Evolutionary conservation across 257 asterid genomes (phyloP), one percentile per base, ranked within the genome.

Genomic region (Avicennia marina): DNA sequence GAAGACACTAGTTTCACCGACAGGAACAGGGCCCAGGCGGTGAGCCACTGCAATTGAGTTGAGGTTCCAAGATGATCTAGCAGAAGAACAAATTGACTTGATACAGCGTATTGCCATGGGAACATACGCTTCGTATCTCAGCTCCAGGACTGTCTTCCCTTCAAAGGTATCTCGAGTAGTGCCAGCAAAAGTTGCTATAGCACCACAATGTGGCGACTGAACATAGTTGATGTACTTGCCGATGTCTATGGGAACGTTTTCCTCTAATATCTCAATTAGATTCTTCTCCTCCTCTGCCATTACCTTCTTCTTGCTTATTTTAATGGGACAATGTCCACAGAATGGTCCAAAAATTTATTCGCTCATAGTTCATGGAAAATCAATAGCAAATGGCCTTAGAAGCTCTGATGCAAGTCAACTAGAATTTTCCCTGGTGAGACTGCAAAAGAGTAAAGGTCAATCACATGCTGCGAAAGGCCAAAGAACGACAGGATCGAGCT

Each of bases 101-200:
- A 93, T 72, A 65, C 96, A 75, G 7, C 90, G 85, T 50, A 89
- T 25, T 38, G 97, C 95, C 97, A 93, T 93, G 6, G 98, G 97
- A 15, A 81, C 78, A 39, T 93, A 93, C 8, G 97, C 97, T 75
- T 89, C 97, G 3, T 93, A 93, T 63, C 90, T 74, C 32, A 89
- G 84, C 73, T 93, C 97, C 40, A 86, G 32, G 32, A 89, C 98
- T 0, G 72, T 52, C 56, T 89, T 89, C 29, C 96, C 95, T 2
- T 84, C 83, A 43, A 86, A 89, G 7, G 85, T 80, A 75, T 89
- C 95, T 0, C 98, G 95, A 3, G 98, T 86, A 13, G 98, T 86
- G 71, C 98, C 97, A 13, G 87, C 78, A 72, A 93, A 93, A 10
- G 98, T 86, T 58, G 97, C 86, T 66, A 86, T 80, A 34, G 98